A percentile compares a stretch with the other conserved stretches of the same genome.
These are phyloP conservation scores for Primulina eburnea DNA, from an alignment of 257 asterid species.

Conservation along the genomic window DNA sequence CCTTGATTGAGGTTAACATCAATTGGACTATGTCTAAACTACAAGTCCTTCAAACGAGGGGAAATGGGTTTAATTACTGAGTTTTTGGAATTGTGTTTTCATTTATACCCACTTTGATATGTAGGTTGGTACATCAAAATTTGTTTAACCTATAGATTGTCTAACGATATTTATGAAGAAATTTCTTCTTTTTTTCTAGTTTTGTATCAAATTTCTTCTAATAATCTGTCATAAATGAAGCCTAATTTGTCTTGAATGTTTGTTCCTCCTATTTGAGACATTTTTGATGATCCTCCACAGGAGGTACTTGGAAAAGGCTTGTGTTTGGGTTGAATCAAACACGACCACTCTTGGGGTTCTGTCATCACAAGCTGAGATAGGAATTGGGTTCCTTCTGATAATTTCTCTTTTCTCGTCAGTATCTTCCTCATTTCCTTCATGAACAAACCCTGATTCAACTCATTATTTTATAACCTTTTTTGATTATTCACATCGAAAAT, in stretches of 20 bases:
- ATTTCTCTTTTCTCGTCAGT: slow-evolving; percentile 81
- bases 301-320: slow-evolving; percentile 84
- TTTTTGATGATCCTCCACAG: slow-evolving; percentile 44
- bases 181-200: not conserved
- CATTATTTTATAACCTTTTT: slow-evolving; percentile 12
- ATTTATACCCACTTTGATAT: not conserved
- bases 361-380: slow-evolving; percentile 91
- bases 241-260: slow-evolving; percentile 5
- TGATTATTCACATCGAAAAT: not conserved
- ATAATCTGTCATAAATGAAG: not conserved
- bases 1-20: slow-evolving; percentile 2
- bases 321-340: slow-evolving; percentile 96
- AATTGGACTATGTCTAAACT: not conserved
- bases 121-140: not conserved
- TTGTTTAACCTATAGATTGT: not conserved
- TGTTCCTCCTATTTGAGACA: slow-evolving; percentile 16
- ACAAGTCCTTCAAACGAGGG: not conserved
- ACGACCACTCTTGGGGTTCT: slow-evolving; percentile 67
- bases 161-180: not conserved
- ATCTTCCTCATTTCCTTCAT: slow-evolving; percentile 20
- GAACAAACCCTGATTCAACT: slow-evolving; percentile 18
- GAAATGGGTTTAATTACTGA: not conserved
- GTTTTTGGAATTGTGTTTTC: not conserved
- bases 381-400: slow-evolving; percentile 75
- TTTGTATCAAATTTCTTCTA: too few relatives aligned